Evolutionary conservation across 1,139 yeast species (phyloP), one percentile per base, ranked within the genome.

Genomic region (Suhomyces guaymorum): DNA sequence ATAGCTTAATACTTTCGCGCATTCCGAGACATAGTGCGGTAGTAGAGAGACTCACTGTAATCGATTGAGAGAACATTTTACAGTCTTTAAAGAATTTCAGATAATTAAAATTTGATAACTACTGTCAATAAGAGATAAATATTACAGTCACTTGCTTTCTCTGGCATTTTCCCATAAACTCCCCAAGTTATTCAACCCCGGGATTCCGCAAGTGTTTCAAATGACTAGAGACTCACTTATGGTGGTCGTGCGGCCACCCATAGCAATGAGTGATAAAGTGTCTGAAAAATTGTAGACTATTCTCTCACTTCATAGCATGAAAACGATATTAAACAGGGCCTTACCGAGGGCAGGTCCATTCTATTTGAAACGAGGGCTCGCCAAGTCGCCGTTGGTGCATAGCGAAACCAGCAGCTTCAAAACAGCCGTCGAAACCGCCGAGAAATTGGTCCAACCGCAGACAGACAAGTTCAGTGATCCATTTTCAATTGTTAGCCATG

Each of bases 401-500:
- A 28, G 24, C 15, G 35, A 24, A 24, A 23, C 22, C 29, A 53
- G 44, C 43, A 51, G 66, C 5, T 69, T 66, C 46, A 51, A 54
- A 33, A 66, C 88, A 1, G 95, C 95, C 3, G 70, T 89, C 31
- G 80, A 80, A 43, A 70, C 90, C 2, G 96, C 94, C 1, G 86
- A 87, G 44, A 81, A 78, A 53, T 64, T 89, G 48, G 96, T 89
- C 10, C 84, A 85, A 44, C 96, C 96, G 0, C 63, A 66, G 25
- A 55, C 69, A 15, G 65, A 76, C 34, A 58, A 75, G 33, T 67
- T 69, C 48, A 58, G 59, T 38, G 96, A 92, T 59, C 98, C 98
- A 8, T 80, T 92, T 43, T 81, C 94, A 10, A 75, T 90, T 33
- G 98, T 92, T n/a, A 83, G 95, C 29, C 84, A 85, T 49, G 98